phyloP scores from a whole-genome alignment of 2,329 filamentous ascomycete genomes.

The Xylaria hypoxylon region DNA sequence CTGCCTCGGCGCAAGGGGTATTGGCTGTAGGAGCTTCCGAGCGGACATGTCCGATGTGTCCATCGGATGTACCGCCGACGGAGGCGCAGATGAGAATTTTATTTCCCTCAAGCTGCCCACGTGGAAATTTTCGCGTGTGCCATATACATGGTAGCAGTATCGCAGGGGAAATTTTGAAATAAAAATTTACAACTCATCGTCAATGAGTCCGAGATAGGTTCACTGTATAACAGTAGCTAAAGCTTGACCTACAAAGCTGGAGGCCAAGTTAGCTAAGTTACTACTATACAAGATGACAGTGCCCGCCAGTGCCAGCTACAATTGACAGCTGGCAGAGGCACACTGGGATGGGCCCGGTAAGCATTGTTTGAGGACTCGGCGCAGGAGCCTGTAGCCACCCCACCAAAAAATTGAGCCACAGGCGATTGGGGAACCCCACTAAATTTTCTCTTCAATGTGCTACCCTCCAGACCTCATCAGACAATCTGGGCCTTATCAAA shows the following conservation, averaged over 20 bases:
- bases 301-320: not conserved
- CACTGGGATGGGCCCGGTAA: not conserved
- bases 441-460: constrained; percentile 41
- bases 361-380: too few species aligned
- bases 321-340: not conserved
- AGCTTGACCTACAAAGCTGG: too few species aligned
- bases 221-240: too few species aligned
- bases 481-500: not conserved
- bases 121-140: not conserved
- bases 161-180: not conserved
- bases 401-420: constrained; percentile 18
- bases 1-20: constrained; percentile 44
- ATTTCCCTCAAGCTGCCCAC: constrained; percentile 30
- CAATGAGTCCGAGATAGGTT: too few species aligned
- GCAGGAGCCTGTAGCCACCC: constrained; percentile 10
- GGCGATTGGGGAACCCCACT: constrained; percentile 42
- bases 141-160: not conserved
- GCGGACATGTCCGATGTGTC: constrained; percentile 28
- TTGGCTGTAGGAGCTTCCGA: constrained; percentile 31
- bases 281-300: not conserved
- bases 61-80: constrained; percentile 29
- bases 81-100: constrained; percentile 14
- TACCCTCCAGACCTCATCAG: not conserved
- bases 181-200: too few species aligned
- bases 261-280: too few species aligned